phyloP scores from a whole-genome alignment of 2,329 filamentous ascomycete genomes.

The Cladosporium sp. region DNA sequence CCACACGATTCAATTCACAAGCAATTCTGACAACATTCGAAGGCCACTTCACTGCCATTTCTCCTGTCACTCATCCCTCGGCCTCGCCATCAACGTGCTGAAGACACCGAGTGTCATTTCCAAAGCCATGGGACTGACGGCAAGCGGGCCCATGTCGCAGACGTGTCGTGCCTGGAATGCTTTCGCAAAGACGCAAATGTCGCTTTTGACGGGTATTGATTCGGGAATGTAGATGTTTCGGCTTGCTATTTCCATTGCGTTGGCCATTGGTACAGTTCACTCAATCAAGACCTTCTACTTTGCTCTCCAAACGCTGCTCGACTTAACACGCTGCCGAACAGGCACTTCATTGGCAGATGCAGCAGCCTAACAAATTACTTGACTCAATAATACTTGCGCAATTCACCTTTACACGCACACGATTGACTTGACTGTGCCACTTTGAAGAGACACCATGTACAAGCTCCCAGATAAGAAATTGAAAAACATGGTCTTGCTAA shows the following conservation, averaged over 20 bases:
- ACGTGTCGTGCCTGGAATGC: constrained; percentile 32
- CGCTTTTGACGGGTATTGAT: constrained; percentile 5
- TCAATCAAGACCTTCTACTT: background rate
- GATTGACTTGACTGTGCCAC: background rate
- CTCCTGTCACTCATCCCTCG: constrained; percentile 32
- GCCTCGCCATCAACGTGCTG: constrained; percentile 35
- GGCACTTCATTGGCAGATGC: too few species aligned
- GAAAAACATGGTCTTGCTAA: background rate
- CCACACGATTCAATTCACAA: background rate
- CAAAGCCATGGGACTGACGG: constrained; percentile 27
- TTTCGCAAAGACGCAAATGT: constrained; percentile 11
- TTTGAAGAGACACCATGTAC: background rate
- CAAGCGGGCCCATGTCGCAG: constrained; percentile 34
- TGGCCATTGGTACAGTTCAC: background rate
- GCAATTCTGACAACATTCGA: background rate
- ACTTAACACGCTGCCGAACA: background rate
- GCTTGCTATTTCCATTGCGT: background rate
- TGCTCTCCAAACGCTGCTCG: background rate
- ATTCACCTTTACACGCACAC: too few species aligned
- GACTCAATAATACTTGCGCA: too few species aligned
- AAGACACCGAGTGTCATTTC: constrained; percentile 20
- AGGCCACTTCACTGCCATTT: constrained; percentile 28
- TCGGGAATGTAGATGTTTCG: constrained; percentile 1
- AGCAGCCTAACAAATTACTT: too few species aligned
- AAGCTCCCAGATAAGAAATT: background rate